These are phyloP conservation scores for Neurospora cerealis DNA, from an alignment of 495 filamentous ascomycete genomes.

Conservation along the genomic window DNA sequence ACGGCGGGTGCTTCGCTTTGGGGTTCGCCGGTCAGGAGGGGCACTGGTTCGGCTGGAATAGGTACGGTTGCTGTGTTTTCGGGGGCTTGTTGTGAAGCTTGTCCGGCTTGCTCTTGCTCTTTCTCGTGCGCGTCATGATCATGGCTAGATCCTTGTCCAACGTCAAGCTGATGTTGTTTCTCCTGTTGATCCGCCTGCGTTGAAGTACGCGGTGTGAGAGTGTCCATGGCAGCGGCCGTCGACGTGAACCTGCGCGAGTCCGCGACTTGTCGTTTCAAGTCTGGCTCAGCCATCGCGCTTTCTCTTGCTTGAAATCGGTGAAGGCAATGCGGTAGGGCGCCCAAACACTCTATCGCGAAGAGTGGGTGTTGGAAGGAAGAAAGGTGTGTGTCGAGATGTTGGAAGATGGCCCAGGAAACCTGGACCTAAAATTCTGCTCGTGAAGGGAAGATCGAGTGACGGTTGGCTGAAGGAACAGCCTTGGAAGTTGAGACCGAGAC, in stretches of 20 bases:
- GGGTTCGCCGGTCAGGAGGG: constrained; percentile 3
- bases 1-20: neutral
- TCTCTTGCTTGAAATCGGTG: neutral
- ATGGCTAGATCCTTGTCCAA: neutral
- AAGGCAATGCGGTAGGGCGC: neutral
- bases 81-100: constrained; percentile 33
- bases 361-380: neutral
- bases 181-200: neutral
- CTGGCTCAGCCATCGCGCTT: neutral
- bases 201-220: neutral
- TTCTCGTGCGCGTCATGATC: neutral
- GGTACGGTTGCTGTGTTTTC: neutral
- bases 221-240: neutral
- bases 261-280: neutral
- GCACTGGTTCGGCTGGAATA: neutral
- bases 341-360: neutral
- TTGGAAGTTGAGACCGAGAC: neutral
- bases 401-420: neutral
- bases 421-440: neutral
- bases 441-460: neutral
- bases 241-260: neutral
- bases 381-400: neutral
- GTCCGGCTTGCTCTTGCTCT: constrained; percentile 18
- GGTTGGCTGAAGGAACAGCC: neutral
- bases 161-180: neutral